Evolutionary conservation across 176 grass and related monocot species (phyloP), one percentile per base, ranked within the genome.

Genomic region (Oryza meridionalis): DNA sequence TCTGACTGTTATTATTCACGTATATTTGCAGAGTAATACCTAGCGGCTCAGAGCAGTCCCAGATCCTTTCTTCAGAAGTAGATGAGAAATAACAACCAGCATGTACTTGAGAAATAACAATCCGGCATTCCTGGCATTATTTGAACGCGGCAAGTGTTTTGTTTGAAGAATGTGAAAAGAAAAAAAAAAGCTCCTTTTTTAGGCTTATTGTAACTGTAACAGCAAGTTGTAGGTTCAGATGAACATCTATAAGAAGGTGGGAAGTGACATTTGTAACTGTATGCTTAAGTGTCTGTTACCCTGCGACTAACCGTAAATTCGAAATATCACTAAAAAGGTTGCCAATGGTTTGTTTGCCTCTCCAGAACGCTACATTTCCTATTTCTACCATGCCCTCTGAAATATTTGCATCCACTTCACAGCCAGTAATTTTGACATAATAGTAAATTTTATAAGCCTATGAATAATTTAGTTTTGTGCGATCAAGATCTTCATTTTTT

Each of bases 1-100:
- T 67, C 73, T 70, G 42, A 77, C 9, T 68, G 43, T 64, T 73
- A 55, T 64, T 72, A 9, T 62, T 9, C 62, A 69, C 70, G 1
- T 5, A 31, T 47, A 77, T 81, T 67, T 78, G 78, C 88, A 86
- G 83, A 90, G 69, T 76, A 81, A 67, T 58, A 73, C 26, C 55
- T 42, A 77, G 66, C 2, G 13, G 75, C 53, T 14, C 55, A 77
- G 32, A 76, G 3, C 58, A 4, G 2, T 73, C 17, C 6, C 6
- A 75, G 61, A 17, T 10, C 1, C 27, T 62, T 64, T 76, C 27
- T 33, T 25, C 31, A 35, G 65, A 70, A 55, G 31, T 76, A 70
- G 84, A 72, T 21, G n/a, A 74, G 10, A 55, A 59, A 67, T 73
- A 37, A 37, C 35, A 37, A 37, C 35, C 35, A 5, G 35, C 0